Evolutionary conservation across 768 basidiomycete genomes (phyloP).

Genomic region (Rubroboletus pulcherrimus): DNA sequence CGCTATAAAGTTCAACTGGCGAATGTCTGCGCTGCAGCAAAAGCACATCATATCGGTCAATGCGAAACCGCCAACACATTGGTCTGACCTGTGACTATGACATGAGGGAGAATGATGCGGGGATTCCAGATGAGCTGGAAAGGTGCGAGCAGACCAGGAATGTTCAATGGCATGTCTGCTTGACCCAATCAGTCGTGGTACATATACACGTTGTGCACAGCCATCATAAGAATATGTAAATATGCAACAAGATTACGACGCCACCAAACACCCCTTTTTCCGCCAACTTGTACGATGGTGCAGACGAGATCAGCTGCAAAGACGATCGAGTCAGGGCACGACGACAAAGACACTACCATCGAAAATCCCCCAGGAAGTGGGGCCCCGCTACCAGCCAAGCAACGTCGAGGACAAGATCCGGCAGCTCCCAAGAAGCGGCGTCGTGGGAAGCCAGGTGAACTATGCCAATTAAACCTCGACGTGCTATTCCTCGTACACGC

Average conservation of each 20-base stretch:
- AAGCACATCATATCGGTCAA: slow-evolving; percentile 6
- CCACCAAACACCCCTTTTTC: not conserved
- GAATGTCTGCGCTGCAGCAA: slow-evolving; percentile 67
- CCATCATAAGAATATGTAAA: not conserved
- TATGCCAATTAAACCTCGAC: slow-evolving; percentile 14
- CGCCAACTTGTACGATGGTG: not conserved
- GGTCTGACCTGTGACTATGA: slow-evolving; percentile 61
- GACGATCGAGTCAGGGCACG: not conserved
- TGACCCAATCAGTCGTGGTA: not conserved
- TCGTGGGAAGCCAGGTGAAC: not conserved
- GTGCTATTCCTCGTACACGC: slow-evolving; percentile 17
- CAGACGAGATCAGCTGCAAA: not conserved
- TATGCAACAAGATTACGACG: no score
- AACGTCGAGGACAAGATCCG: no score
- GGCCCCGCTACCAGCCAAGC: not conserved
- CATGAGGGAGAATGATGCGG: slow-evolving; percentile 60
- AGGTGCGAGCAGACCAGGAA: slow-evolving; percentile 66
- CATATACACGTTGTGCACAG: not conserved
- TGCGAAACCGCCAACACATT: not conserved
- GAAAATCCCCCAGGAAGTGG: not conserved
- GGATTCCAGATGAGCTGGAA: slow-evolving; percentile 69
- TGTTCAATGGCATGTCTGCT: slow-evolving; percentile 62
- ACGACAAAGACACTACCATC: not conserved
- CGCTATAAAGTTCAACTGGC: slow-evolving; percentile 73
- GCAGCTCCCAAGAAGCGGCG: not conserved